A percentile compares a stretch with the other conserved stretches of the same genome.
Evolutionary conservation across 2,329 filamentous ascomycete genomes (phyloP).

Genomic region (Neonectria magnoliae): DNA sequence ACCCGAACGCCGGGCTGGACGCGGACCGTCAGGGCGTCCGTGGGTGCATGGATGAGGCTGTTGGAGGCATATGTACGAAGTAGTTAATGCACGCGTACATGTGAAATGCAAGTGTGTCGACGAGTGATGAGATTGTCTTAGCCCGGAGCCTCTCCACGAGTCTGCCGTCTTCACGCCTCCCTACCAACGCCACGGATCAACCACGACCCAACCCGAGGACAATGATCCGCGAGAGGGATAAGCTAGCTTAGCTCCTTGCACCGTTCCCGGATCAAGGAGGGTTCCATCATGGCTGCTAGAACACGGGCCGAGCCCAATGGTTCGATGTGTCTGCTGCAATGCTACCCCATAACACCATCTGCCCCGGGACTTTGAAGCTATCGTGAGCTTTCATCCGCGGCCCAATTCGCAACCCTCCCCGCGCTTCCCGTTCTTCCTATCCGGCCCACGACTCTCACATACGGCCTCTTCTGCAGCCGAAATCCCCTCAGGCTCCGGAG

Average conservation of each 20-base stretch:
- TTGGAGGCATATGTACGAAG: slow-evolving; percentile 14
- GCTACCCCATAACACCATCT: slow-evolving; percentile 43
- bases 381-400: slow-evolving; percentile 37
- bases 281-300: slow-evolving; percentile 25
- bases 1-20: slow-evolving; percentile 30
- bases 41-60: slow-evolving; percentile 26
- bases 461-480: slow-evolving; percentile 9
- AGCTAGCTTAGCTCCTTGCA: not conserved
- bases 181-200: not conserved
- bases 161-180: not conserved
- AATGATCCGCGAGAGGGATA: slow-evolving; percentile 9
- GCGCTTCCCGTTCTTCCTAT: not conserved
- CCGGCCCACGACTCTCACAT: slow-evolving; percentile 1
- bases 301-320: slow-evolving; percentile 27
- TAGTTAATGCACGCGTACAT: not conserved
- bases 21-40: slow-evolving; percentile 11
- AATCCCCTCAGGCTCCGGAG: not conserved
- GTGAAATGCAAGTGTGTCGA: slow-evolving; percentile 11
- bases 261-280: slow-evolving; percentile 2
- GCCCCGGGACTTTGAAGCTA: slow-evolving; percentile 32
- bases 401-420: not conserved
- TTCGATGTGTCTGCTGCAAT: slow-evolving; percentile 24
- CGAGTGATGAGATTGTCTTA: slow-evolving; percentile 7
- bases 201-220: not conserved
- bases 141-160: not conserved